Evolutionary conservation across 441 rosid species (phyloP).

Genomic region (Mallotus repandus): DNA sequence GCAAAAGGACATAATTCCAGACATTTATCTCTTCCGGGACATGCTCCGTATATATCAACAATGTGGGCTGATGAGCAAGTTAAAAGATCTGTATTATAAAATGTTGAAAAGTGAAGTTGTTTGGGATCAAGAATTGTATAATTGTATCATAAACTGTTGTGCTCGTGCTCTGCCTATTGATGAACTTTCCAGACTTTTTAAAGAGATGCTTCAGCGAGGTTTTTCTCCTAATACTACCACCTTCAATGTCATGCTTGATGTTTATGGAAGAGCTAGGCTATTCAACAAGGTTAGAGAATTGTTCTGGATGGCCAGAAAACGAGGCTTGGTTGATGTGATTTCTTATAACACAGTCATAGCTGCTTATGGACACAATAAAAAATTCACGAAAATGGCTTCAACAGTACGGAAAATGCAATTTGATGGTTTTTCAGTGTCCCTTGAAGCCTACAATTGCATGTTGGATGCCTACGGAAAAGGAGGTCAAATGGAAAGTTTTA

Average conservation of each 20-base stretch:
- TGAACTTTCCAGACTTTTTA: slow-evolving; percentile 74
- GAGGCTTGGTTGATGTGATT: slow-evolving; percentile 69
- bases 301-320: slow-evolving; percentile 59
- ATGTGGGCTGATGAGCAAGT: slow-evolving; percentile 54
- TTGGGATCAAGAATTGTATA: slow-evolving; percentile 90
- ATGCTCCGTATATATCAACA: slow-evolving; percentile 86
- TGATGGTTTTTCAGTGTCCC: slow-evolving; percentile 83
- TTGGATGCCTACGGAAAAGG: slow-evolving; percentile 83
- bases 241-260: slow-evolving; percentile 73
- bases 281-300: slow-evolving; percentile 60
- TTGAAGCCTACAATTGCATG: slow-evolving; percentile 85
- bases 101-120: slow-evolving; percentile 53
- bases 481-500: slow-evolving; percentile 71
- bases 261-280: slow-evolving; percentile 78
- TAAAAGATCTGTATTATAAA: slow-evolving; percentile 50
- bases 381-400: slow-evolving; percentile 59
- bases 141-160: slow-evolving; percentile 83
- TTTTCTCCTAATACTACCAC: slow-evolving; percentile 67
- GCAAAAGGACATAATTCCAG: slow-evolving; percentile 61
- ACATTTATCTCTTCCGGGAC: slow-evolving; percentile 64
- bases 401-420: slow-evolving; percentile 70
- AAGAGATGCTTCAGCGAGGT: slow-evolving; percentile 64
- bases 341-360: slow-evolving; percentile 84
- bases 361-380: slow-evolving; percentile 63
- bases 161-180: slow-evolving; percentile 71